These are phyloP conservation scores for Kernera saxatilis DNA, from an alignment of 345 rosid species.

Conservation along the genomic window DNA sequence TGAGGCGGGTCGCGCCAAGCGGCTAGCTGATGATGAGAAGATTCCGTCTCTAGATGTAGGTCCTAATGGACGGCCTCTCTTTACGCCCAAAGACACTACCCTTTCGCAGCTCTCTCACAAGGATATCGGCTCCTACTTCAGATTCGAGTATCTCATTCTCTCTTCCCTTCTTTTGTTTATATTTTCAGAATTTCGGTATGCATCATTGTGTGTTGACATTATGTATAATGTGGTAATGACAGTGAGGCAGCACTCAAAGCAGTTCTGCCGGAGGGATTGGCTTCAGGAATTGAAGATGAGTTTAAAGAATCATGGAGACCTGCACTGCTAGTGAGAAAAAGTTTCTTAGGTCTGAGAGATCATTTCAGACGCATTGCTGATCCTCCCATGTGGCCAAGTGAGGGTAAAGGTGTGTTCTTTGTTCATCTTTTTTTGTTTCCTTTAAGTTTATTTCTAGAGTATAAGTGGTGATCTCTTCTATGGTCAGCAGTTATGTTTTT, in stretches of 20 bases:
- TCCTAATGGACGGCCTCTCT: conserved; percentile 63
- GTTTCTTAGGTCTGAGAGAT: conserved; percentile 84
- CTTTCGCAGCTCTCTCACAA: conserved; percentile 61
- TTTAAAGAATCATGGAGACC: conserved; percentile 76
- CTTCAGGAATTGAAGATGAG: conserved; percentile 65
- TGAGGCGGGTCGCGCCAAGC: conserved; percentile 48
- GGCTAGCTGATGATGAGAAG: conserved; percentile 60
- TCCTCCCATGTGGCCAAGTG: conserved; percentile 52
- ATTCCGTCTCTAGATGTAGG: conserved; percentile 65
- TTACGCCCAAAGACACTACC: conserved; percentile 48
- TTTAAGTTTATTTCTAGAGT: neutral
- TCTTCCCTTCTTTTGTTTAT: neutral
- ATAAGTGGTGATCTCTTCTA: neutral
- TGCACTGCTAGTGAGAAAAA: conserved; percentile 70
- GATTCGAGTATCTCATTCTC: conserved; percentile 42
- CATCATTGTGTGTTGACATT: neutral
- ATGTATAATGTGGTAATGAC: neutral
- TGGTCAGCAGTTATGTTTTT: neutral
- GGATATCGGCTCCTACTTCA: conserved; percentile 70
- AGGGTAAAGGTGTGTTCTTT: conserved; percentile 43
- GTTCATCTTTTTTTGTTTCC: neutral
- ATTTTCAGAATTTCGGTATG: neutral
- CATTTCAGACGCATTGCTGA: conserved; percentile 84
- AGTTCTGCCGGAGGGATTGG: conserved; percentile 74
- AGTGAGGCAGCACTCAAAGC: conserved; percentile 51